A percentile compares a stretch with the other conserved stretches of the same genome.
phyloP scores from a whole-genome alignment of 208 protist genomes.

The Leishmania guyanensis region DNA sequence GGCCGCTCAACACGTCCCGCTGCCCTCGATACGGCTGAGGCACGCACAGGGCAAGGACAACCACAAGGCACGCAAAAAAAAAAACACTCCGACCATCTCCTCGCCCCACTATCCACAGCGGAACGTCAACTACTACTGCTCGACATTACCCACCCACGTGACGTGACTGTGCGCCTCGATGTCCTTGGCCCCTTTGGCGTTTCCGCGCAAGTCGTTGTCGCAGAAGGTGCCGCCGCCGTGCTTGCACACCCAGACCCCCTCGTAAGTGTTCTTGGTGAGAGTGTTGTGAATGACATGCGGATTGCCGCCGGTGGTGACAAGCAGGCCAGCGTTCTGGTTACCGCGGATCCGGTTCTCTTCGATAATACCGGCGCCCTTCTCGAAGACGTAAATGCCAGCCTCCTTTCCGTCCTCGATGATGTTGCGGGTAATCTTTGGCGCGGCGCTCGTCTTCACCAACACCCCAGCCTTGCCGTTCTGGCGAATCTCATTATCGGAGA shows the following conservation, averaged over 20 bases:
- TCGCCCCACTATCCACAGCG: neutral
- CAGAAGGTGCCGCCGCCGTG: constrained; percentile 70
- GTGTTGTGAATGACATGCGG: constrained; percentile 80
- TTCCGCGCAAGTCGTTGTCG: constrained; percentile 86
- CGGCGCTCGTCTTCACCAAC: constrained; percentile 73
- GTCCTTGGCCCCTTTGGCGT: constrained; percentile 75
- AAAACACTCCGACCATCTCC: neutral
- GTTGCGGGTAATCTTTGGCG: constrained; percentile 75
- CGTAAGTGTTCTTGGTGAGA: constrained; percentile 76
- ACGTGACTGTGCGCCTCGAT: constrained; percentile 61
- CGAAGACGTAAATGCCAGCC: constrained; percentile 89
- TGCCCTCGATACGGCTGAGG: neutral
- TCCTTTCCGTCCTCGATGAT: constrained; percentile 80
- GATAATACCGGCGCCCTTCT: constrained; percentile 73
- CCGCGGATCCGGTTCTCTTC: constrained; percentile 69
- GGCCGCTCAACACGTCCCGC: neutral
- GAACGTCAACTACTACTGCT: constrained; percentile 24
- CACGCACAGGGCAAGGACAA: neutral
- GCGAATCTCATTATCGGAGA: constrained; percentile 78
- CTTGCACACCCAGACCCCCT: constrained; percentile 92
- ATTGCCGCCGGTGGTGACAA: constrained; percentile 74
- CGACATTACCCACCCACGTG: constrained; percentile 68
- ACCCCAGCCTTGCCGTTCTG: constrained; percentile 79
- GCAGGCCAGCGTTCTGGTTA: constrained; percentile 84
- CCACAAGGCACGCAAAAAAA: neutral